These are phyloP conservation scores for Inosperma sp. DNA, from an alignment of 768 basidiomycete genomes.

Conservation along the genomic window DNA sequence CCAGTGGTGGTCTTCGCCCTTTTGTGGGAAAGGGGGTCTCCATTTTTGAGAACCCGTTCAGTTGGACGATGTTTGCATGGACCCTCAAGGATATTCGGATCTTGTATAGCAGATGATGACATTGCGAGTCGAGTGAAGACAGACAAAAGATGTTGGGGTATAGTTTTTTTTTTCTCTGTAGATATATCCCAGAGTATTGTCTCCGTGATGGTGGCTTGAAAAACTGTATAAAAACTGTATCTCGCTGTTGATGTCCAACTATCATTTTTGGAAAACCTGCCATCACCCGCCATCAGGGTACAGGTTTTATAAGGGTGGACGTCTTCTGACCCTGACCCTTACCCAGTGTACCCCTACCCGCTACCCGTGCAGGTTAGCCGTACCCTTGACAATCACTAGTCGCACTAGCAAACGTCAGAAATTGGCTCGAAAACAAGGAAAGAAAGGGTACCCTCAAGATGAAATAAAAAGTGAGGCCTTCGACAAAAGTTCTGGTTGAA, in stretches of 20 bases:
- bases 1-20: background rate
- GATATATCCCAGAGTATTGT: background rate
- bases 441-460: too few relatives aligned
- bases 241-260: background rate
- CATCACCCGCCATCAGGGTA: constrained; percentile 7
- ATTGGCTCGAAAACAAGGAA: too few relatives aligned
- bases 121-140: background rate
- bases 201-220: background rate
- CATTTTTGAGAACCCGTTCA: background rate
- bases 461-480: too few relatives aligned
- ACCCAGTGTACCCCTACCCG: constrained; percentile 6
- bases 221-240: background rate
- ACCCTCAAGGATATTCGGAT: background rate
- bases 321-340: constrained; percentile 6
- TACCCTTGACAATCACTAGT: constrained; percentile 5
- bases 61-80: background rate
- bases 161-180: background rate
- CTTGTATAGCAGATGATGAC: background rate
- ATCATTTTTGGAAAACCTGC: constrained; percentile 1
- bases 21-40: background rate
- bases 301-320: constrained; percentile 9
- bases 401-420: too few relatives aligned
- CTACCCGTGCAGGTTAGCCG: background rate
- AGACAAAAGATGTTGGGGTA: background rate
- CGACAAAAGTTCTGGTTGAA: too few relatives aligned